Base-by-base conservation (phyloP, 2,329 filamentous ascomycete genomes). In the Nannizziopsis barbatae region DNA sequence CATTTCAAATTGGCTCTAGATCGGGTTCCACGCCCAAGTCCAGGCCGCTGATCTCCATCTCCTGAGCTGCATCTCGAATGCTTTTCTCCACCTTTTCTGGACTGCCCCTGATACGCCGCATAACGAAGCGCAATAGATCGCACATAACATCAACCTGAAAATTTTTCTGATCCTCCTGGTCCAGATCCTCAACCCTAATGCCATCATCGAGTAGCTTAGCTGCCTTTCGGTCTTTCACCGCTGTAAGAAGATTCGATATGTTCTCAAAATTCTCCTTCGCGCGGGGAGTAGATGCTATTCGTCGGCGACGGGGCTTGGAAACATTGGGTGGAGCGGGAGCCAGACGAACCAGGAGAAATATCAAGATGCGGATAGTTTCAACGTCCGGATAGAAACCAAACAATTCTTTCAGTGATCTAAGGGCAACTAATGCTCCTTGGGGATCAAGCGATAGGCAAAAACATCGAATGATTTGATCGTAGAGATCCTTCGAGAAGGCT, bases 381-480 rank as follows among this genome's bases (percentile, higher is more conserved):
- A 70, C 64, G 47, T 70, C 69, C 0, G 75, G 74, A 43, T 64
- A 66, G 44, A 68, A 63, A 30, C 64, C 61, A 49, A 75, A 76
- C 4, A 57, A 55, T 14, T 64, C 53, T 42, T 65, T 64, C 57
- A 77, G 57, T 1, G 68, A 67, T 45, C 69, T 64, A 10, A 77
- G 59, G 1, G 72, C 72, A 30, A 76, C 68, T 17, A 76, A 62
- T 2, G 69, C 72, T 30, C 72, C 75, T 2, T 65, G 53, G 11
- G 72, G 61, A 53, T 77, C 75, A 42, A 71, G 65, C 1, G 65
- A 66, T 6, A 74, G 60, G 51, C 71, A 73, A 58, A 77, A 75
- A 54, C 68, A 71, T 30, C 71, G 65, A 22, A 75, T 66, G 41
- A 77, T 73, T 49, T 71, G 66, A 52, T 75, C 67, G 51, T 77